Evolutionary conservation across 2,329 filamentous ascomycete genomes (phyloP).

Genomic region (Diplodia intermedia): DNA sequence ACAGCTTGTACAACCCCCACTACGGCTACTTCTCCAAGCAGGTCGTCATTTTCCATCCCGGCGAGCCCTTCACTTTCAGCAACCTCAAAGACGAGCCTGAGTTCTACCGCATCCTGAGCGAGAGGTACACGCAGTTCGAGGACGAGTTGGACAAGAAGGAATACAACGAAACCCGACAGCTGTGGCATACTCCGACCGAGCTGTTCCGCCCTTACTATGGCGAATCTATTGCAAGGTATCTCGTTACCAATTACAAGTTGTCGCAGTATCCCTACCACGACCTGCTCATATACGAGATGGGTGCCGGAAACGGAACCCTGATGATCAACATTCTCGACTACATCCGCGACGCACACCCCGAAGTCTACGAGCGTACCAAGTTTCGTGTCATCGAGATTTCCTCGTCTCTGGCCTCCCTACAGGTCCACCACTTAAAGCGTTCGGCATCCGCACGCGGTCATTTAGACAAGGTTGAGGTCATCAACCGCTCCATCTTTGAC

Average conservation of each 20-base stretch:
- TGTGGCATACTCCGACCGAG: conserved; percentile 99
- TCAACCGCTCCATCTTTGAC: conserved; percentile 94
- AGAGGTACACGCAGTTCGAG: conserved; percentile 88
- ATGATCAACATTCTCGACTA: conserved; percentile 99
- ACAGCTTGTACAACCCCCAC: conserved; percentile 90
- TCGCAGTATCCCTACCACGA: conserved; percentile 95
- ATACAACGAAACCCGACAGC: conserved; percentile 78
- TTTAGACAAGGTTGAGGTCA: conserved; percentile 84
- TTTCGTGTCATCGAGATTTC: conserved; percentile 98
- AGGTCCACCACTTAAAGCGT: conserved; percentile 72
- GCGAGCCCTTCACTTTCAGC: conserved; percentile 89
- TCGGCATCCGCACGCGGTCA: conserved; percentile 76
- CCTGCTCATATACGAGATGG: conserved; percentile 98
- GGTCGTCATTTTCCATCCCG: conserved; percentile 92
- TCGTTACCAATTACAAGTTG: conserved; percentile 95
- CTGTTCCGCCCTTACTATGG: conserved; percentile 96
- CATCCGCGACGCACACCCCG: conserved; percentile 85
- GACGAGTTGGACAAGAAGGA: conserved; percentile 78
- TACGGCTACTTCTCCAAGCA: conserved; percentile 98
- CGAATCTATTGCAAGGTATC: conserved; percentile 94
- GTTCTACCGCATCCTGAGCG: conserved; percentile 78
- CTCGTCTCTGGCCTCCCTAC: conserved; percentile 76
- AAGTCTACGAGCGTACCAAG: conserved; percentile 91
- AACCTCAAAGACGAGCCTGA: conserved; percentile 80
- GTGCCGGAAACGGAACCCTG: conserved; percentile 92